These are phyloP conservation scores for Sapria himalayana DNA, from an alignment of 345 rosid species.

Conservation along the genomic window DNA sequence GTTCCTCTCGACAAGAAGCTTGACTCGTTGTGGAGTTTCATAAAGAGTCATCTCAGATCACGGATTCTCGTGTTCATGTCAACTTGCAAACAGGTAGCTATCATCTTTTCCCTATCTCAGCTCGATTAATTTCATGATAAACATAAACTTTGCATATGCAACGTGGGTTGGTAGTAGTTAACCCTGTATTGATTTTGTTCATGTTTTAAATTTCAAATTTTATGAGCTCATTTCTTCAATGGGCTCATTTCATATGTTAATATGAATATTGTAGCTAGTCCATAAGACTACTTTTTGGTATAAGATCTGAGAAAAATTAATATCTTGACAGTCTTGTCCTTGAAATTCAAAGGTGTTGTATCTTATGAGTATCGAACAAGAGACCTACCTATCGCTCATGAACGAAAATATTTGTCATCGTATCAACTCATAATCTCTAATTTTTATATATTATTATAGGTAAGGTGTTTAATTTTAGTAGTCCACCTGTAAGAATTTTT, in stretches of 20 bases:
- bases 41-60: conserved; percentile 55
- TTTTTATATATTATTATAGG: too few species aligned
- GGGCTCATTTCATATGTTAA: not conserved
- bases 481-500: too few species aligned
- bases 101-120: conserved; percentile 2
- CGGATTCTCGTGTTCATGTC: conserved; percentile 81
- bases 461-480: too few species aligned
- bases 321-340: too few species aligned
- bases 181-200: not conserved
- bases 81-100: conserved; percentile 69
- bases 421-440: too few species aligned
- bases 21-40: conserved; percentile 86
- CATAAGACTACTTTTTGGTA: too few species aligned
- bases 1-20: conserved; percentile 82
- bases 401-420: too few species aligned
- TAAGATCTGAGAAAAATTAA: too few species aligned
- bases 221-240: not conserved
- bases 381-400: too few species aligned
- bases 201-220: not conserved
- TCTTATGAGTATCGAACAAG: too few species aligned
- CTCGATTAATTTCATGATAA: not conserved
- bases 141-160: not conserved
- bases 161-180: not conserved
- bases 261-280: too few species aligned
- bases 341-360: too few species aligned